Percentiles rank a stretch among this genome's conserved stretches.
phyloP scores from a whole-genome alignment of 2,329 filamentous ascomycete genomes.

The Mariannaea elegans region DNA sequence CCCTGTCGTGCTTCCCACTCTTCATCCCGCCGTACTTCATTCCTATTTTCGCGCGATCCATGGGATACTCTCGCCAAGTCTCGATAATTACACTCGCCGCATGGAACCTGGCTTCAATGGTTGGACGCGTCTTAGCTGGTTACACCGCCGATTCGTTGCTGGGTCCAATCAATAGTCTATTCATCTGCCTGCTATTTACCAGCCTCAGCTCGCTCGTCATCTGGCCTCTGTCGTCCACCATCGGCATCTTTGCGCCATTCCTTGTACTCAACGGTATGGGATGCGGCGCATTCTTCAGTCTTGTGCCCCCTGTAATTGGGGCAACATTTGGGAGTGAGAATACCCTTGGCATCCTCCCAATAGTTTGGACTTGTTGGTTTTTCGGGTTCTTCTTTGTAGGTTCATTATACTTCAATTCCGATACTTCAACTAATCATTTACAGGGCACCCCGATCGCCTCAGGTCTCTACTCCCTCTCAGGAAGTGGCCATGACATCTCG shows the following conservation, averaged over 20 bases:
- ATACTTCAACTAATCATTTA: background rate
- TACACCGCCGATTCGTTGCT: constrained; percentile 38
- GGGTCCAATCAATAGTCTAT: constrained; percentile 41
- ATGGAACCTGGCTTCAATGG: constrained; percentile 43
- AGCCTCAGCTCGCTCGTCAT: constrained; percentile 38
- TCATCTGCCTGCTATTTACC: constrained; percentile 38
- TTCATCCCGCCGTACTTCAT: constrained; percentile 41
- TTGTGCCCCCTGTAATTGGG: constrained; percentile 40
- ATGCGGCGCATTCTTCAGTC: constrained; percentile 43
- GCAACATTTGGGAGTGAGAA: constrained; percentile 37
- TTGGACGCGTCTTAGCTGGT: constrained; percentile 38
- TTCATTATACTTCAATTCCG: background rate
- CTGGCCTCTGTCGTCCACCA: constrained; percentile 40
- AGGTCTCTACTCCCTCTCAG: constrained; percentile 30
- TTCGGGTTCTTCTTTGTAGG: constrained; percentile 43
- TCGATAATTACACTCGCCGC: constrained; percentile 36
- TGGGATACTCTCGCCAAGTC: constrained; percentile 37
- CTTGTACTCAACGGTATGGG: constrained; percentile 41
- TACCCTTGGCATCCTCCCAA: constrained; percentile 36
- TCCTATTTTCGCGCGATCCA: constrained; percentile 35
- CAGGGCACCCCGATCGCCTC: constrained; percentile 37
- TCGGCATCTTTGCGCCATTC: constrained; percentile 35
- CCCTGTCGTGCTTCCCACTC: constrained; percentile 38
- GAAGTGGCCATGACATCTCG: background rate
- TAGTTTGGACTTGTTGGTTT: constrained; percentile 43